Evolutionary conservation across 768 basidiomycete species (phyloP).

Genomic region (Chlorophyllum brunneum): DNA sequence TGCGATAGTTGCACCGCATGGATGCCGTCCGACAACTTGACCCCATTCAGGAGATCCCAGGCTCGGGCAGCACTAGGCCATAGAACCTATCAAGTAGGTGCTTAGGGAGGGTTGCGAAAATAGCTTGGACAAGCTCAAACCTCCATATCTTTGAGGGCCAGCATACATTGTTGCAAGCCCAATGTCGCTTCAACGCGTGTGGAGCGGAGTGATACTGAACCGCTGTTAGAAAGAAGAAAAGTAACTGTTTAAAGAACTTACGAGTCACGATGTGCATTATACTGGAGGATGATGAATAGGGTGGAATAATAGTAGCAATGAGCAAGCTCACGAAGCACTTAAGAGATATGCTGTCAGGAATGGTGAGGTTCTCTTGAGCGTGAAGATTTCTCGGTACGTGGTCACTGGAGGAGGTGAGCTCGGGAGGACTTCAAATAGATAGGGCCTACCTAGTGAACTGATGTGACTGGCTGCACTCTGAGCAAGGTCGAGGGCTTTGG

Average conservation of each 20-base stretch:
- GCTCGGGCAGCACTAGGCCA: conserved; percentile 72
- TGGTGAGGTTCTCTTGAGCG: conserved; percentile 56
- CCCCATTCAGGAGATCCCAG: conserved; percentile 65
- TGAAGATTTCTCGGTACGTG: conserved; percentile 56
- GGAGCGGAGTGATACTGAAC: conserved; percentile 65
- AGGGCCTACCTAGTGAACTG: conserved; percentile 54
- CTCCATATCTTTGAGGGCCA: conserved; percentile 64
- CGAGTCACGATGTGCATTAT: conserved; percentile 79
- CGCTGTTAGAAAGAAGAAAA: conserved; percentile 16
- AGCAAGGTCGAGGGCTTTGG: conserved; percentile 72
- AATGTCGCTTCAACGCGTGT: conserved; percentile 65
- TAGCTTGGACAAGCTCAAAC: conserved; percentile 31
- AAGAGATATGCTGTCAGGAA: conserved; percentile 70
- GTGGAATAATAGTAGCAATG: neutral
- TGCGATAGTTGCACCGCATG: conserved; percentile 22
- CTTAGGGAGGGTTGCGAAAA: conserved; percentile 12
- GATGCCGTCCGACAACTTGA: conserved; percentile 45
- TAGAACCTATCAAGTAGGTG: conserved; percentile 37
- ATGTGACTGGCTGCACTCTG: conserved; percentile 72
- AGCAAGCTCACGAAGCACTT: conserved; percentile 59
- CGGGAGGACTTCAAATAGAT: neutral
- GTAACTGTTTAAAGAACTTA: conserved; percentile 28
- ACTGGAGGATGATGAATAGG: conserved; percentile 31
- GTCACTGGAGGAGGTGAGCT: too few relatives aligned
- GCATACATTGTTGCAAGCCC: conserved; percentile 61